phyloP scores from a whole-genome alignment of 345 rosid species.

The Populus ilicifolia region DNA sequence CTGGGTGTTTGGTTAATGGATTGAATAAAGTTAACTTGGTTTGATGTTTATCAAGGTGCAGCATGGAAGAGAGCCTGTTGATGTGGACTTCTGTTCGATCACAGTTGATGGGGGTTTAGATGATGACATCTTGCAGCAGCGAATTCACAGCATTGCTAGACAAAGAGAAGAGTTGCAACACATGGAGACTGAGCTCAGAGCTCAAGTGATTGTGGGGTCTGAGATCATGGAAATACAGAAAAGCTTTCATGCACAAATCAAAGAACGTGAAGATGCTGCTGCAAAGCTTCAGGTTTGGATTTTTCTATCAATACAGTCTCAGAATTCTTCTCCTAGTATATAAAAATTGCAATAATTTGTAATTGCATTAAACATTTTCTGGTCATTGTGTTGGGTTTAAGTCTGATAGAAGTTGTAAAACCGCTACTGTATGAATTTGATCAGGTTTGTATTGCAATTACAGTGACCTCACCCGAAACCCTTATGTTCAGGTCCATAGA shows the following conservation, averaged over 20 bases:
- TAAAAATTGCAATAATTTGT: background rate
- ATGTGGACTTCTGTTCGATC: slow-evolving; percentile 57
- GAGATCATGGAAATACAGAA: slow-evolving; percentile 61
- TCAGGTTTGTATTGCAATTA: background rate
- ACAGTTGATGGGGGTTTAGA: slow-evolving; percentile 48
- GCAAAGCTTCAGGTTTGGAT: slow-evolving; percentile 60
- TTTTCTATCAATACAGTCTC: background rate
- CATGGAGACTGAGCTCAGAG: slow-evolving; percentile 74
- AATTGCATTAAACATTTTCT: background rate
- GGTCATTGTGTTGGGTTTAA: background rate
- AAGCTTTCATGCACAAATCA: slow-evolving; percentile 52
- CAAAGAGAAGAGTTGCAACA: slow-evolving; percentile 73
- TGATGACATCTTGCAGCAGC: slow-evolving; percentile 60
- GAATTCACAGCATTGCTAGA: slow-evolving; percentile 46
- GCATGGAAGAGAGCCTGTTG: slow-evolving; percentile 73
- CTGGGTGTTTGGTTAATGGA: background rate
- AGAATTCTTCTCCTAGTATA: background rate
- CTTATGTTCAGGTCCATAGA: background rate
- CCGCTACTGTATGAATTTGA: background rate
- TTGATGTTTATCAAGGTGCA: slow-evolving; percentile 50
- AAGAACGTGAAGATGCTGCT: slow-evolving; percentile 61
- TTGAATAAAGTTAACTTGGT: slow-evolving; percentile 16
- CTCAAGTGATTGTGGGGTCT: slow-evolving; percentile 62
- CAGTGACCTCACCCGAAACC: background rate
- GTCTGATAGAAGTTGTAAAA: background rate